phyloP scores from a whole-genome alignment of 345 rosid species.

The Moringa oleifera region DNA sequence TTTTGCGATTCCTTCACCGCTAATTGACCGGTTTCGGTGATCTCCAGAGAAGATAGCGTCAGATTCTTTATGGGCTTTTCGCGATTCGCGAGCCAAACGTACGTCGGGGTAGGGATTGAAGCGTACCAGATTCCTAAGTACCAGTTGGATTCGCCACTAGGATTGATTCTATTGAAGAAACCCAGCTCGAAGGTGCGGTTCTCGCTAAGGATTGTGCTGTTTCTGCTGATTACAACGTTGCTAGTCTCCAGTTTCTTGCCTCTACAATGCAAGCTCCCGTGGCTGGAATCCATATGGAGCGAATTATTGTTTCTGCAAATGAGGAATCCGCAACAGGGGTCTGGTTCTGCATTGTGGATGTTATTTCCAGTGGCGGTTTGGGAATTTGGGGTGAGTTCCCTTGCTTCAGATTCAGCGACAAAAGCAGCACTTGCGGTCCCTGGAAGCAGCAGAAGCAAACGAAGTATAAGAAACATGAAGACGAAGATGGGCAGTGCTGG shows the following conservation, averaged over 20 bases:
- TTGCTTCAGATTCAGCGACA: background rate
- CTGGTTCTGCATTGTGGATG: background rate
- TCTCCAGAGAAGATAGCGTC: constrained; percentile 18
- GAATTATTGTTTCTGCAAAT: background rate
- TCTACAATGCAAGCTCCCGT: background rate
- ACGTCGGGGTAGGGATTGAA: constrained; percentile 38
- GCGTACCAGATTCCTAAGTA: constrained; percentile 52
- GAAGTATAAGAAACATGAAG: constrained; percentile 5
- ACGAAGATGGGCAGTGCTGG: constrained; percentile 16
- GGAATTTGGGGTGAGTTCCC: background rate
- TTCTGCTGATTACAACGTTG: constrained; percentile 35
- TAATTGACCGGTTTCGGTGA: constrained; percentile 27
- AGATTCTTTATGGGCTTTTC: constrained; percentile 29
- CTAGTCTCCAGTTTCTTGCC: constrained; percentile 18
- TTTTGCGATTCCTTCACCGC: constrained; percentile 29
- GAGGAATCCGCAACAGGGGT: background rate
- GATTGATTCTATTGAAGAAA: constrained; percentile 42
- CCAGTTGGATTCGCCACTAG: constrained; percentile 33
- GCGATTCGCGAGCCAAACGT: constrained; percentile 60
- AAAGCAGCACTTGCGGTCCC: constrained; percentile 1
- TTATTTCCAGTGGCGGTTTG: background rate
- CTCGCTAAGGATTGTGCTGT: constrained; percentile 37
- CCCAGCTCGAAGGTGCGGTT: constrained; percentile 46
- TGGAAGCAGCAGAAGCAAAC: constrained; percentile 13
- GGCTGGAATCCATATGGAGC: background rate